Percentiles rank a stretch among this genome's conserved stretches.
Conservation (phyloP, 108 stramenopile species). For the Cylindrotheca fusiformis region DNA sequence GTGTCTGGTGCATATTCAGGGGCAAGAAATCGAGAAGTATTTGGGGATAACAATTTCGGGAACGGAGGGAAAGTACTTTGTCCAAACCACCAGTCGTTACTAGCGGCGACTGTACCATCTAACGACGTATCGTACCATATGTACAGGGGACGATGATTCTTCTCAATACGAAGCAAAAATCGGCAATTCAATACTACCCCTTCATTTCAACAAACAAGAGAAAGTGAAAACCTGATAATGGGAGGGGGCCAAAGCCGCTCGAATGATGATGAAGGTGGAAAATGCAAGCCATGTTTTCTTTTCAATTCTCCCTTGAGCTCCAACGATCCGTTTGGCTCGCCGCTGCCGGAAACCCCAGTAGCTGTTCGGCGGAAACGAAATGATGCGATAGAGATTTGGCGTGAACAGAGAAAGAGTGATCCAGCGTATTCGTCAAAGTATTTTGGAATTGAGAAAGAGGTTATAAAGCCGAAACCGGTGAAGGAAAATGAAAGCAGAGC, state of each 20-base stretch:
- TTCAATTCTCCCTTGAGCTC: constrained; percentile 16
- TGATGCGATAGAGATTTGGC: constrained; percentile 16
- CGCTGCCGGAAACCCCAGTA: constrained; percentile 68
- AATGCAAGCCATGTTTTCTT: constrained; percentile 25
- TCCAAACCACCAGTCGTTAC: too few species aligned
- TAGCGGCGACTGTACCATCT: too few species aligned
- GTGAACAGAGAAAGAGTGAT: constrained; percentile 7
- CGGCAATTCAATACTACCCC: not conserved
- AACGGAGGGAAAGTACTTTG: too few species aligned
- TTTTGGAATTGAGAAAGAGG: constrained; percentile 60
- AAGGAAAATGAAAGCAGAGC: constrained; percentile 14
- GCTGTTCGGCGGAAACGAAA: constrained; percentile 32
- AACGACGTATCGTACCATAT: too few species aligned
- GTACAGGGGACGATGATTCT: too few species aligned
- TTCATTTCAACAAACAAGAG: not conserved
- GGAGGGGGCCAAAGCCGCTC: constrained; percentile 22
- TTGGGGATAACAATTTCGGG: too few species aligned
- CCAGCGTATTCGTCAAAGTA: constrained; percentile 41
- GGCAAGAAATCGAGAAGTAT: too few species aligned
- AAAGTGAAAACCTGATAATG: constrained; percentile 4
- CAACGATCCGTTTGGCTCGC: constrained; percentile 58
- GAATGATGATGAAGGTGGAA: constrained; percentile 5
- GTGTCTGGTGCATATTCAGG: too few species aligned
- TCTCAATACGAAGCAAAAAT: not conserved
- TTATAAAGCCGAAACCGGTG: constrained; percentile 2